Percentiles rank a stretch among this genome's conserved stretches.
These are phyloP conservation scores for Crithidia expoeki DNA, from an alignment of 208 protist genomes.

Conservation along the genomic window DNA sequence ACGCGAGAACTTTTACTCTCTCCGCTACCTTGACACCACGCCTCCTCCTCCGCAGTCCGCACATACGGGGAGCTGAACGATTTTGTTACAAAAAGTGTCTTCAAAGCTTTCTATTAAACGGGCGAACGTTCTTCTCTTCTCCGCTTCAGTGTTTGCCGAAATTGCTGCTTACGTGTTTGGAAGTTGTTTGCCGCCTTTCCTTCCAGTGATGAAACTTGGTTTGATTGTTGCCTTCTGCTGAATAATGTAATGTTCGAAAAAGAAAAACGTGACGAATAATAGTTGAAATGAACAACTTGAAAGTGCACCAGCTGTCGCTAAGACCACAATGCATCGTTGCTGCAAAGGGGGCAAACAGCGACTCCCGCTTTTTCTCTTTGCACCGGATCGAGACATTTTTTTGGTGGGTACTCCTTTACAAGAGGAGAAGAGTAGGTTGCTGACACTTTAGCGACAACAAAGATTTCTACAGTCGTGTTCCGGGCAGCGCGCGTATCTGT, in stretches of 20 bases:
- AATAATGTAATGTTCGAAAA: not conserved
- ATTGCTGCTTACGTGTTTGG: not conserved
- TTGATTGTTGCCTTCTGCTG: not conserved
- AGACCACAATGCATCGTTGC: not conserved
- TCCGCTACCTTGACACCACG: slow-evolving; percentile 45
- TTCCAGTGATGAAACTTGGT: not conserved
- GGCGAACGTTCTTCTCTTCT: no score
- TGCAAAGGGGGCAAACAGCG: no score
- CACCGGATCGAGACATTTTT: no score
- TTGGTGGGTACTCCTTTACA: no score
- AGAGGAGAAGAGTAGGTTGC: no score
- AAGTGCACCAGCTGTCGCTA: not conserved
- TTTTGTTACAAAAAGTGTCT: no score
- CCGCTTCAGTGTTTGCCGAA: not conserved
- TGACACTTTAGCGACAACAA: no score
- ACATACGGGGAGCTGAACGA: not conserved
- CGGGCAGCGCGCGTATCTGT: no score
- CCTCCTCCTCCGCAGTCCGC: not conserved
- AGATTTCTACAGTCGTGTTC: no score
- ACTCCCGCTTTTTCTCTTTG: no score
- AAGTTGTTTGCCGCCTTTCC: not conserved
- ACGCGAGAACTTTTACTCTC: slow-evolving; percentile 54
- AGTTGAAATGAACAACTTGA: not conserved
- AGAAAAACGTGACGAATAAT: not conserved
- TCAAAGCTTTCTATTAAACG: no score